phyloP scores from a whole-genome alignment of 1,139 yeast genomes.

The Scheffersomyces titani region DNA sequence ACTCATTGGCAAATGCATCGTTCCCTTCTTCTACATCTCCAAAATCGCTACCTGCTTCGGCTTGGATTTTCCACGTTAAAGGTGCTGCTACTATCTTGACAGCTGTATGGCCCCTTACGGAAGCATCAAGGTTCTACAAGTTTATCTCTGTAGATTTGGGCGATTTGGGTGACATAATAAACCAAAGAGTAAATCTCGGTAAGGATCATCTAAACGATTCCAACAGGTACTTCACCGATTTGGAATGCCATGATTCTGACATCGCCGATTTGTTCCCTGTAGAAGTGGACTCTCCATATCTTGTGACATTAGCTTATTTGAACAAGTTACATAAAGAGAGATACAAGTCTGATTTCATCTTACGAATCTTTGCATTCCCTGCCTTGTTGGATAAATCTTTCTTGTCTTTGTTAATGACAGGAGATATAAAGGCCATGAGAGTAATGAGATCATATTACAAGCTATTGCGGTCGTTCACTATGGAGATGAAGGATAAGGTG shows the following conservation, averaged over 20 bases:
- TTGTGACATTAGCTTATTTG: slow-evolving; percentile 81
- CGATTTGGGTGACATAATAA: slow-evolving; percentile 80
- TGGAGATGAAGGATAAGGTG: slow-evolving; percentile 83
- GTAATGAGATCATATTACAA: slow-evolving; percentile 88
- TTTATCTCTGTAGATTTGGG: slow-evolving; percentile 78
- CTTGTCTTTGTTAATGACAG: slow-evolving; percentile 72
- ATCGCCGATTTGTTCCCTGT: slow-evolving; percentile 87
- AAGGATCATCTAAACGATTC: slow-evolving; percentile 14
- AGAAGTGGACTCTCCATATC: slow-evolving; percentile 77
- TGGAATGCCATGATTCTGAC: slow-evolving; percentile 85
- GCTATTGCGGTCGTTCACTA: slow-evolving; percentile 74
- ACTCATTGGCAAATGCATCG: slow-evolving; percentile 90
- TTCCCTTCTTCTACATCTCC: slow-evolving; percentile 63
- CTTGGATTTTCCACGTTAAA: slow-evolving; percentile 96
- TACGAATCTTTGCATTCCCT: slow-evolving; percentile 90
- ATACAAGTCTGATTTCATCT: slow-evolving; percentile 79
- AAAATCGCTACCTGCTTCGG: slow-evolving; percentile 81
- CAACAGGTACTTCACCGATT: slow-evolving; percentile 50
- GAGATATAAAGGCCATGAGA: slow-evolving; percentile 84
- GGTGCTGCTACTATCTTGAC: slow-evolving; percentile 95
- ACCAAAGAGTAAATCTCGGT: slow-evolving; percentile 38
- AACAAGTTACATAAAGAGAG: slow-evolving; percentile 83
- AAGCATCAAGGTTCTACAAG: slow-evolving; percentile 69
- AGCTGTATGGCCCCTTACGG: slow-evolving; percentile 92
- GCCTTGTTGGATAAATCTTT: slow-evolving; percentile 83